Evolutionary conservation across 1,284 basidiomycete genomes (phyloP).

Genomic region (Tremellales sp.): DNA sequence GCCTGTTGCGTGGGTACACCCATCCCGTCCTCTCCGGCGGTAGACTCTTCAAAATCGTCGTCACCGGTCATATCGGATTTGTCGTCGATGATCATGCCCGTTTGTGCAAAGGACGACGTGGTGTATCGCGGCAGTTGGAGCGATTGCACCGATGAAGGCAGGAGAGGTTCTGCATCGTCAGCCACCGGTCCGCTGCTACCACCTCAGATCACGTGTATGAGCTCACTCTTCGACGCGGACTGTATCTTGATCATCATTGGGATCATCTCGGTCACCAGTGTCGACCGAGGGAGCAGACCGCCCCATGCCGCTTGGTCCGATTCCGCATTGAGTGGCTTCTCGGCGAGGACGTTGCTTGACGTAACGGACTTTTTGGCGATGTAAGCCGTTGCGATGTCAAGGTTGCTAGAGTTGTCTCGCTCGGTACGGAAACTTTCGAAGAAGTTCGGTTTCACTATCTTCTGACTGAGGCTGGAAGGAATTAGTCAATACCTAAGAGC

Average conservation of each 20-base stretch:
- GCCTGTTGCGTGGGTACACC: constrained; percentile 8
- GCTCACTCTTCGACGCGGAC: constrained; percentile 14
- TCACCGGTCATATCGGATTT: constrained; percentile 28
- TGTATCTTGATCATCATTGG: constrained; percentile 47
- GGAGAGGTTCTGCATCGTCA: constrained; percentile 26
- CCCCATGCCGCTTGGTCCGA: constrained; percentile 21
- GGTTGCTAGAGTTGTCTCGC: constrained; percentile 32
- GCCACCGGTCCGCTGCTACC: not conserved
- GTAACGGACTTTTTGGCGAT: constrained; percentile 29
- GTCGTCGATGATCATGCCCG: constrained; percentile 24
- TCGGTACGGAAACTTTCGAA: constrained; percentile 48
- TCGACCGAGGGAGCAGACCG: constrained; percentile 27
- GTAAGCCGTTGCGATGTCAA: constrained; percentile 40
- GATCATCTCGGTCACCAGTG: constrained; percentile 37
- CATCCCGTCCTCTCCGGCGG: constrained; percentile 20
- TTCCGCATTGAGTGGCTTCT: constrained; percentile 4
- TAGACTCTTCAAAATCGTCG: constrained; percentile 19
- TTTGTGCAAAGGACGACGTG: not conserved
- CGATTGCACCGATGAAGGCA: constrained; percentile 29
- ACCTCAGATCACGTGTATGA: not conserved
- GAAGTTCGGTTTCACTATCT: constrained; percentile 56
- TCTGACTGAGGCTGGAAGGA: constrained; percentile 57
- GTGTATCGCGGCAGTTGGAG: constrained; percentile 25
- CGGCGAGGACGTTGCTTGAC: constrained; percentile 13
- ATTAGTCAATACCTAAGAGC: not conserved